Conservation (phyloP, 177 flowering plant species). For the Telopea speciosissima region DNA sequence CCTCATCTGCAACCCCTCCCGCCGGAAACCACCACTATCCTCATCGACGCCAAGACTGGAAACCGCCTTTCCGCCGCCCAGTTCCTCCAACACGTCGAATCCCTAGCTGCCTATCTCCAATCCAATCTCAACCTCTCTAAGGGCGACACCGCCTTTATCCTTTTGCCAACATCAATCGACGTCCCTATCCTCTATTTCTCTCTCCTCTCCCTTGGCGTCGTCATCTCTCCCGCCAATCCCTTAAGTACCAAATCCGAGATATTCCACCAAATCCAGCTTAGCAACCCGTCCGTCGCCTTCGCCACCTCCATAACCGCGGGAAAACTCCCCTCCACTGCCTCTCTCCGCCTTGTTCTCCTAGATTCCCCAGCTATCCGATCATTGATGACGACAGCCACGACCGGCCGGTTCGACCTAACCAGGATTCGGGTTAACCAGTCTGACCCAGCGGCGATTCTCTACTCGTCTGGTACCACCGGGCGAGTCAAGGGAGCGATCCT, state of each 20-base stretch:
- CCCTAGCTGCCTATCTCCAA: slow-evolving; percentile 30
- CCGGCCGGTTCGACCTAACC: neutral
- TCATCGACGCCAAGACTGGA: slow-evolving; percentile 46
- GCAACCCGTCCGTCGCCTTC: slow-evolving; percentile 57
- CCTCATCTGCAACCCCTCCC: slow-evolving; percentile 26
- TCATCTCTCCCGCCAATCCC: slow-evolving; percentile 76
- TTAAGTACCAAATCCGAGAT: slow-evolving; percentile 46
- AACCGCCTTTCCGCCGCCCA: slow-evolving; percentile 34
- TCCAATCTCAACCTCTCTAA: slow-evolving; percentile 16
- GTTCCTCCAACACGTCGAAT: slow-evolving; percentile 26
- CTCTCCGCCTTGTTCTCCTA: slow-evolving; percentile 32
- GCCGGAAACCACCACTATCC: slow-evolving; percentile 20
- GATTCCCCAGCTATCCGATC: slow-evolving; percentile 58
- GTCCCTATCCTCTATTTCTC: slow-evolving; percentile 66
- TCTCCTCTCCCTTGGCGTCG: slow-evolving; percentile 61
- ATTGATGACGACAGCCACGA: slow-evolving; percentile 15
- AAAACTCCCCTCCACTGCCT: slow-evolving; percentile 26
- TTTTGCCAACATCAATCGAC: slow-evolving; percentile 48
- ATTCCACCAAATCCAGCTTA: slow-evolving; percentile 42
- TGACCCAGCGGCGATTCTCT: slow-evolving; percentile 71
- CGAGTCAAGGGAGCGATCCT: slow-evolving; percentile 63
- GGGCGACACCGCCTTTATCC: slow-evolving; percentile 47
- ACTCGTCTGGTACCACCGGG: slow-evolving; percentile 83
- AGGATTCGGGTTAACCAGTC: slow-evolving; percentile 33
- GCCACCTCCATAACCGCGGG: slow-evolving; percentile 35